Evolutionary conservation across 495 filamentous ascomycete genomes (phyloP).

Genomic region (Aspergillus affinis): DNA sequence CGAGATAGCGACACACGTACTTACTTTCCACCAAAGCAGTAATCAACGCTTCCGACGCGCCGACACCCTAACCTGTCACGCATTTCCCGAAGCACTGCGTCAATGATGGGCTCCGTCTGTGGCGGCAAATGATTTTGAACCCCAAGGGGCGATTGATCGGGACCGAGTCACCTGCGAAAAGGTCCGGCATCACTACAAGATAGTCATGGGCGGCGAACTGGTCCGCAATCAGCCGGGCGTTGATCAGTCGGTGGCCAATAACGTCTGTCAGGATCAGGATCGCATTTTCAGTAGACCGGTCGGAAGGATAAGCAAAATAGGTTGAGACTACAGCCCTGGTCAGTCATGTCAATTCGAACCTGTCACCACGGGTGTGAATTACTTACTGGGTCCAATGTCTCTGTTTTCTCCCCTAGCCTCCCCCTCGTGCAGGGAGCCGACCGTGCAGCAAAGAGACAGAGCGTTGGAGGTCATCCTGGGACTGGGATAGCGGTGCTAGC

Average conservation of each 20-base stretch:
- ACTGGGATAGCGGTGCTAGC: too few species aligned
- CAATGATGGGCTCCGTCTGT: constrained; percentile 60
- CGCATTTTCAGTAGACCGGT: constrained; percentile 27
- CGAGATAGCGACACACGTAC: constrained; percentile 41
- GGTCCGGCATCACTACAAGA: constrained; percentile 64
- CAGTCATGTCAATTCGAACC: constrained; percentile 18
- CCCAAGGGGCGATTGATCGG: too few species aligned
- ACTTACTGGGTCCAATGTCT: neutral
- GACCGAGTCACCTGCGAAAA: constrained; percentile 34
- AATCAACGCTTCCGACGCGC: constrained; percentile 65
- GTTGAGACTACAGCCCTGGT: constrained; percentile 9
- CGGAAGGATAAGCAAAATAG: constrained; percentile 28
- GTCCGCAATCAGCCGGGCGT: constrained; percentile 54
- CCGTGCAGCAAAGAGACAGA: neutral
- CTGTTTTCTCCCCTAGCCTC: constrained; percentile 1
- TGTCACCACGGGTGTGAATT: constrained; percentile 15
- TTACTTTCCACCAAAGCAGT: constrained; percentile 72
- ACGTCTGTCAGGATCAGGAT: constrained; percentile 34
- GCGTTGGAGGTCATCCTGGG: neutral
- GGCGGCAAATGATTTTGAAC: constrained; percentile 40
- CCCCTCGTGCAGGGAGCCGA: constrained; percentile 22
- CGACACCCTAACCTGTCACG: constrained; percentile 47
- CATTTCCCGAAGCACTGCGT: constrained; percentile 52
- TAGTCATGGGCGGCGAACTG: constrained; percentile 76
- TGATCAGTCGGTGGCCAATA: constrained; percentile 29